A percentile compares a stretch with the other conserved stretches of the same genome.
phyloP scores from a whole-genome alignment of 2,329 filamentous ascomycete genomes.

The Arthrinium puccinioides region DNA sequence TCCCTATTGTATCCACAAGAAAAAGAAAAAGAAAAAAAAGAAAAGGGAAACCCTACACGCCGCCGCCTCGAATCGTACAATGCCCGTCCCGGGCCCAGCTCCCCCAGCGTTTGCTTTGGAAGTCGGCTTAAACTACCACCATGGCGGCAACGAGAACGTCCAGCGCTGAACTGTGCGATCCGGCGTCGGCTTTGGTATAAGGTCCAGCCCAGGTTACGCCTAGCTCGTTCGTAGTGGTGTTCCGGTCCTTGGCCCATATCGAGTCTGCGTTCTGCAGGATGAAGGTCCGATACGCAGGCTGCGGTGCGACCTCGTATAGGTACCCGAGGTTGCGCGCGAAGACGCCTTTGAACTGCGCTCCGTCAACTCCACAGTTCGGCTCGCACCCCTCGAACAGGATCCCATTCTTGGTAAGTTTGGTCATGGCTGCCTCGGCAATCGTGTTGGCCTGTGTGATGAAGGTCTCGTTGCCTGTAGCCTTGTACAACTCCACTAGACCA shows the following conservation, averaged over 20 bases:
- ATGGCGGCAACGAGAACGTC: conserved; percentile 20
- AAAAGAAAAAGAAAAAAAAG: no score
- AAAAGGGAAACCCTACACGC: no score
- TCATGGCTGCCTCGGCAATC: conserved; percentile 46
- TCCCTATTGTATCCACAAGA: no score
- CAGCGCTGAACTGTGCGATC: conserved; percentile 21
- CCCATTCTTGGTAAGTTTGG: conserved; percentile 31
- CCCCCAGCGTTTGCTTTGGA: no score
- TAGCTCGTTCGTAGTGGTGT: conserved; percentile 18
- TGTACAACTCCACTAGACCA: conserved; percentile 42
- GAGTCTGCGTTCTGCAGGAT: conserved; percentile 25
- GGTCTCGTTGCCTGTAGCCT: conserved; percentile 30
- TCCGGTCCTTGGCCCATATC: conserved; percentile 26
- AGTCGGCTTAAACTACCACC: conserved; percentile 13
- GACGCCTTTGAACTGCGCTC: conserved; percentile 62
- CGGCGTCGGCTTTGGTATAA: conserved; percentile 16
- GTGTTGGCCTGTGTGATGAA: conserved; percentile 32
- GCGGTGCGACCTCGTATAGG: conserved; percentile 41
- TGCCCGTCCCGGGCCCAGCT: no score
- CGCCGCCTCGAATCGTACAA: no score
- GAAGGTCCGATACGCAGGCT: conserved; percentile 32
- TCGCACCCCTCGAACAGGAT: conserved; percentile 50
- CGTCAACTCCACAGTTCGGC: conserved; percentile 41
- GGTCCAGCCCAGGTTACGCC: conserved; percentile 23
- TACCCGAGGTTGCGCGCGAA: conserved; percentile 57